These are phyloP conservation scores for Capillidium rhysosporum DNA, from an alignment of 371 early-diverging fungal species.

Conservation along the genomic window DNA sequence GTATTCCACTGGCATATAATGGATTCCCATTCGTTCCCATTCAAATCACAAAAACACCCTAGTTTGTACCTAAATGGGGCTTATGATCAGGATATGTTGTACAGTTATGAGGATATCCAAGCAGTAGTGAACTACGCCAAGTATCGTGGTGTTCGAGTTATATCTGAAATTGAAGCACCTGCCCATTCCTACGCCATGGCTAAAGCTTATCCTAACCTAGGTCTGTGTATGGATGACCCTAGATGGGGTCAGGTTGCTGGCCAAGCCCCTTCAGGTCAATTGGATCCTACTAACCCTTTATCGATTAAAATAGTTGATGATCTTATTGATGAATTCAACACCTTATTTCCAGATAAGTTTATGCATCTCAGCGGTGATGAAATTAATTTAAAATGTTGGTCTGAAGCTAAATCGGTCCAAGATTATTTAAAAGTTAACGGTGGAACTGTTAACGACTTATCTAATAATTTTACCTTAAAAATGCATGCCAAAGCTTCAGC, in stretches of 20 bases:
- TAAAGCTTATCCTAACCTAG: conserved; percentile 17
- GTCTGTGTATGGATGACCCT: conserved; percentile 17
- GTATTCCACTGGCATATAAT: conserved; percentile 70
- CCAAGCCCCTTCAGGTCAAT: conserved; percentile 51
- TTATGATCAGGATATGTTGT: conserved; percentile 33
- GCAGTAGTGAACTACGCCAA: conserved; percentile 39
- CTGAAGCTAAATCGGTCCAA: conserved; percentile 9
- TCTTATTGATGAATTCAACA: conserved; percentile 32
- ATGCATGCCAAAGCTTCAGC: conserved; percentile 12
- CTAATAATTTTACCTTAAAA: conserved; percentile 10
- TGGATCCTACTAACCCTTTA: conserved; percentile 32
- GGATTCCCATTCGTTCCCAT: conserved; percentile 57
- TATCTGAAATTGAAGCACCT: conserved; percentile 62
- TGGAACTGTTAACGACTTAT: conserved; percentile 4
- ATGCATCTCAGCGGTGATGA: conserved; percentile 68
- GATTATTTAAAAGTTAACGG: conserved; percentile 5
- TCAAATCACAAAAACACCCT: conserved; percentile 30
- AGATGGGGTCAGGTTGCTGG: conserved; percentile 20
- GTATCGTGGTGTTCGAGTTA: conserved; percentile 39
- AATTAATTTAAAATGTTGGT: conserved; percentile 41
- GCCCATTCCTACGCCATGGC: conserved; percentile 37
- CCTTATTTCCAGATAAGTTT: conserved; percentile 35
- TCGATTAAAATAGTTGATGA: conserved; percentile 32
- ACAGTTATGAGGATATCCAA: conserved; percentile 33
- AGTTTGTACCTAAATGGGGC: conserved; percentile 31